Evolutionary conservation across 768 basidiomycete species (phyloP).

Genomic region (Naematelia encephala): DNA sequence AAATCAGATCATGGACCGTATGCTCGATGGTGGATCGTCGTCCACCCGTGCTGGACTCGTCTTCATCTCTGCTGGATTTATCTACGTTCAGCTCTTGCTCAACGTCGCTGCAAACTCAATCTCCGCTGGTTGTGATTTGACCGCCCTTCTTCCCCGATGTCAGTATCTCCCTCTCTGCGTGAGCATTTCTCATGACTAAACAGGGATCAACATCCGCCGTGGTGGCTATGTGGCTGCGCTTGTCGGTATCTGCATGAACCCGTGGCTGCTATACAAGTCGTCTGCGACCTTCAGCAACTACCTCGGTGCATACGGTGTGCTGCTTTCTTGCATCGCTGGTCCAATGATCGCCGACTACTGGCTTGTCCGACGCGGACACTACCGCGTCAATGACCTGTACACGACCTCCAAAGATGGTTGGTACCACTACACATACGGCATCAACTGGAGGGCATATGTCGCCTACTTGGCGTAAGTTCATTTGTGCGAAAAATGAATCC

Average conservation of each 20-base stretch:
- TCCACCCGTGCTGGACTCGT: slow-evolving; percentile 69
- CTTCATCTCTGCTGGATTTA: slow-evolving; percentile 75
- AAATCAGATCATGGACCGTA: slow-evolving; percentile 59
- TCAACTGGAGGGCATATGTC: slow-evolving; percentile 64
- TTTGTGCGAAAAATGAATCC: slow-evolving; percentile 49
- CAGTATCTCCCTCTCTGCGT: neutral
- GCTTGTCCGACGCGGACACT: slow-evolving; percentile 66
- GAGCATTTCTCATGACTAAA: neutral
- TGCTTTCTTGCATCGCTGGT: slow-evolving; percentile 64
- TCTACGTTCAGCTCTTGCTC: slow-evolving; percentile 63
- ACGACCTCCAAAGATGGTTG: slow-evolving; percentile 58
- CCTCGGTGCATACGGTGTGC: slow-evolving; percentile 77
- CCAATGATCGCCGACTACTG: slow-evolving; percentile 82
- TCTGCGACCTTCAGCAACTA: slow-evolving; percentile 76
- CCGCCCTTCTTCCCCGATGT: slow-evolving; percentile 70
- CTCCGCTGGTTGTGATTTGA: slow-evolving; percentile 78
- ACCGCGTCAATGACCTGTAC: slow-evolving; percentile 71
- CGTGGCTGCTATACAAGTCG: slow-evolving; percentile 64
- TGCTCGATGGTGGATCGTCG: slow-evolving; percentile 63
- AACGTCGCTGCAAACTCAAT: slow-evolving; percentile 69
- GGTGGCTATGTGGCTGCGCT: slow-evolving; percentile 73
- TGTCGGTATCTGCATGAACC: slow-evolving; percentile 21
- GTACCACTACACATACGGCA: slow-evolving; percentile 71
- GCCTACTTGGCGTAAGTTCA: slow-evolving; percentile 35
- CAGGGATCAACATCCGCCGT: slow-evolving; percentile 69